These are phyloP conservation scores for Trypanosoma lewisi DNA, from an alignment of 208 protist species.

Conservation along the genomic window DNA sequence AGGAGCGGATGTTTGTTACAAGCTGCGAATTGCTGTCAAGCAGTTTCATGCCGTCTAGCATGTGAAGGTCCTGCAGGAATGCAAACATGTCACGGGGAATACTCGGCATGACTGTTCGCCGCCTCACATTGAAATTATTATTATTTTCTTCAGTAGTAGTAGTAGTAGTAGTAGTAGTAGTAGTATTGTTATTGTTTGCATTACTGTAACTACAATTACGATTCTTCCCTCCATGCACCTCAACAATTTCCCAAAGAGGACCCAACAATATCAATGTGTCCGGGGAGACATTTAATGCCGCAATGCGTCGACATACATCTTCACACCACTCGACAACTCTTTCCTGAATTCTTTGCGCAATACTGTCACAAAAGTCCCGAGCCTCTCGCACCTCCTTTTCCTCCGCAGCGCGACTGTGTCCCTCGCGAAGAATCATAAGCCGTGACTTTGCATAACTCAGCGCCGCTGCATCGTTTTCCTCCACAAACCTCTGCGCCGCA, in stretches of 20 bases:
- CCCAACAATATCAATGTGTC: slow-evolving; percentile 37
- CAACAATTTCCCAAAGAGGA: slow-evolving; percentile 39
- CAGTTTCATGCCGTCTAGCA: slow-evolving; percentile 51
- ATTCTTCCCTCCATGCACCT: neutral
- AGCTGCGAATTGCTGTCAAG: slow-evolving; percentile 23
- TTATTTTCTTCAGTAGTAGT: too few species aligned
- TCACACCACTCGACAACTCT: slow-evolving; percentile 57
- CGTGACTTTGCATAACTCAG: slow-evolving; percentile 53
- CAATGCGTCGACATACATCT: slow-evolving; percentile 37
- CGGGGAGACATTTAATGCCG: slow-evolving; percentile 16
- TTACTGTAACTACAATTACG: neutral
- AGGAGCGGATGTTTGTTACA: slow-evolving; percentile 27
- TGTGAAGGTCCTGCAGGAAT: slow-evolving; percentile 58
- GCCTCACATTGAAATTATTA: too few species aligned
- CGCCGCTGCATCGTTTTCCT: slow-evolving; percentile 36
- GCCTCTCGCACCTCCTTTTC: slow-evolving; percentile 53
- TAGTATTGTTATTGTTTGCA: slow-evolving; percentile 4
- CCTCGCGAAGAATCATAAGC: slow-evolving; percentile 48
- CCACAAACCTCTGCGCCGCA: slow-evolving; percentile 51
- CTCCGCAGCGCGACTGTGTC: slow-evolving; percentile 31
- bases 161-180: neutral
- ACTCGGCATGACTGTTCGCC: slow-evolving; percentile 21
- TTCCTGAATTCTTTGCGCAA: slow-evolving; percentile 49
- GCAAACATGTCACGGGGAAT: slow-evolving; percentile 24
- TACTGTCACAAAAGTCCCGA: slow-evolving; percentile 56